Base-by-base conservation (phyloP, 345 rosid species). In the Aquilaria yunnanensis region DNA sequence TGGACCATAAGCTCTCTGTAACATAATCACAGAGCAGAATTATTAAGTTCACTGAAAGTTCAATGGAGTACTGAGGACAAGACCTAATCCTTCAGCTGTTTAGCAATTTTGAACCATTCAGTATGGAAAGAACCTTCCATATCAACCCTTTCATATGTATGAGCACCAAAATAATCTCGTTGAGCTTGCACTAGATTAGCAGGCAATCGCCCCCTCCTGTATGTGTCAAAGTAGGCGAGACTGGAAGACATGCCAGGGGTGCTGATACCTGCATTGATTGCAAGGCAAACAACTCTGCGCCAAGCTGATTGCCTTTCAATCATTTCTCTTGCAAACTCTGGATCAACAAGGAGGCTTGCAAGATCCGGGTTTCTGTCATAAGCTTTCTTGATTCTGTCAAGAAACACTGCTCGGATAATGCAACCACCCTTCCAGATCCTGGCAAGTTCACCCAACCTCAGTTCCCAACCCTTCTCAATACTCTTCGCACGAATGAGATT, bases 401-500 rank as follows among this genome's bases (percentile, higher is more conserved):
- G 77, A 78, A 94, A 93, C 51, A 86, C 74, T 9, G 97, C 98
- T 62, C 98, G 77, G 57, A 93, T 93, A 74, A 93, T 93, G 80
- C 98, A 90, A 12, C 97, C 96, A 29, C 98, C 98, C 77, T 93
- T 93, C 98, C 98, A 90, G 69, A 93, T 90, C 76, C 98, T 83
- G 32, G 98, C 97, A 55, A 93, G 70, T 75, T 93, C 97, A 12
- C 98, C 97, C 83, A 93, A 71, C 71, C 80, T 80, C 75, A 93
- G 70, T 59, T 70, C 90, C 98, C 98, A 93, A 32, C 82, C 96
- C 64, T 93, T 84, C 67, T 89, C 96, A 1, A 77, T 48, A 65
- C 98, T 90, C 82, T 93, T 47, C 23, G 97, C 92, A 30, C 94
- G 90, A 69, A 93, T 87, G 50, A 93, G 76, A 75, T 93, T 93